Evolutionary conservation across 2,329 filamentous ascomycete genomes (phyloP).

Genomic region (Ophiosphaerella korrae): DNA sequence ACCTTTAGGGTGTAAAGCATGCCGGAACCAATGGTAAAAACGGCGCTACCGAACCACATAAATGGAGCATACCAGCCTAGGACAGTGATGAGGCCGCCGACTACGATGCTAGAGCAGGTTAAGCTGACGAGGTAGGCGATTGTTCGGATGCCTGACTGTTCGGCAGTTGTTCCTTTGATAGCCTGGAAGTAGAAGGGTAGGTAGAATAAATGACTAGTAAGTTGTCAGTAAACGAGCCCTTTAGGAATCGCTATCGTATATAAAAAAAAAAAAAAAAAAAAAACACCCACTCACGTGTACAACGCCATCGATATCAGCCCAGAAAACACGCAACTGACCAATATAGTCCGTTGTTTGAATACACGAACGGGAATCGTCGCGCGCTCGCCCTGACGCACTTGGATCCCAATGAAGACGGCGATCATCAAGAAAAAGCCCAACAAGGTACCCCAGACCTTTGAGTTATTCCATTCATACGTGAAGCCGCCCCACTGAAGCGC

Average conservation of each 20-base stretch:
- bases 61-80: slow-evolving; percentile 45
- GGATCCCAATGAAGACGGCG: slow-evolving; percentile 49
- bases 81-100: slow-evolving; percentile 33
- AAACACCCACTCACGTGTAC: slow-evolving; percentile 34
- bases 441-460: slow-evolving; percentile 56
- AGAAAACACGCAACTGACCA: slow-evolving; percentile 41
- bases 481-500: slow-evolving; percentile 48
- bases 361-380: slow-evolving; percentile 39
- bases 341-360: slow-evolving; percentile 45
- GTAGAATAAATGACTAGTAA: slow-evolving; percentile 44
- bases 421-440: slow-evolving; percentile 55
- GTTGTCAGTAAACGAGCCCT: neutral
- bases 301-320: slow-evolving; percentile 46
- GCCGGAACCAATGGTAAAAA: slow-evolving; percentile 46
- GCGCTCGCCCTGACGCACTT: slow-evolving; percentile 35
- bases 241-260: too few species aligned
- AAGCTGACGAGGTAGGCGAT: slow-evolving; percentile 42
- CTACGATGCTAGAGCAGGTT: slow-evolving; percentile 31
- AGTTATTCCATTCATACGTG: slow-evolving; percentile 55
- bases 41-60: slow-evolving; percentile 41
- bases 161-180: slow-evolving; percentile 48
- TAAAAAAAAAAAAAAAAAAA: neutral
- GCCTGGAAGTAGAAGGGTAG: slow-evolving; percentile 53
- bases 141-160: slow-evolving; percentile 43
- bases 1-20: slow-evolving; percentile 46